Base-by-base conservation (phyloP, 352 stramenopile species). In the Saprolegnia diclina region DNA sequence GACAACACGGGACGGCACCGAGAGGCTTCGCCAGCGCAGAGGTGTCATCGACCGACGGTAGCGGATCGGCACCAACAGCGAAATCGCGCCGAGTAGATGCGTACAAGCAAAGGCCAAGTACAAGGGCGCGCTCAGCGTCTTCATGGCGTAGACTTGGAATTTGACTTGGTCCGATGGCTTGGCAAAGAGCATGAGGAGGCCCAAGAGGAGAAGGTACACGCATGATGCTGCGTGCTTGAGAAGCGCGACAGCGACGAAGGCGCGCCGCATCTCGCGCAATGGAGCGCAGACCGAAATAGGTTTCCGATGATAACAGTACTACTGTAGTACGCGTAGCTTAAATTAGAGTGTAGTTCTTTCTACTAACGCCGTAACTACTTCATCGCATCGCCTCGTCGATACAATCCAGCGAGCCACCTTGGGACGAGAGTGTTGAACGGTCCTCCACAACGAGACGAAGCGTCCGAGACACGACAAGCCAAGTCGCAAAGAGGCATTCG, bases 111-210 rank as follows among this genome's bases (percentile, higher is more conserved):
- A 59, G 35, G 3, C 24, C 52, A 59, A 13, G 52, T 59, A 59
- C 16, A 59, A 42, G 16, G 52, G 52, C 13, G 52, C 52, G 9
- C 52, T 42, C 13, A 59, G 35, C 11, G 24, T 13, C 13, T 4
- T 16, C 52, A 59, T 59, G 35, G 52, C 52, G n/a, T 26, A 59
- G 13, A 59, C 52, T 59, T 59, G 52, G 16, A 59, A 40, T 40
- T 59, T 59, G 24, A 59, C 35, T 24, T 59, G 11, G n/a, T 16
- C 52, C 13, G 52, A 35, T 3, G 11, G 24, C 35, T 14, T 24
- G 3, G 13, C 52, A 59, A 26, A 18, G 13, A 59, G 24, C 52
- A 59, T 59, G 35, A 59, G 3, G 11, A 48, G 18, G 42, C 42
- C 42, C 42, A 48, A n/a, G 18, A 48, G 11, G 13, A 48, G 18